phyloP scores from a whole-genome alignment of 2,329 filamentous ascomycete genomes.

The Alternaria arborescens region DNA sequence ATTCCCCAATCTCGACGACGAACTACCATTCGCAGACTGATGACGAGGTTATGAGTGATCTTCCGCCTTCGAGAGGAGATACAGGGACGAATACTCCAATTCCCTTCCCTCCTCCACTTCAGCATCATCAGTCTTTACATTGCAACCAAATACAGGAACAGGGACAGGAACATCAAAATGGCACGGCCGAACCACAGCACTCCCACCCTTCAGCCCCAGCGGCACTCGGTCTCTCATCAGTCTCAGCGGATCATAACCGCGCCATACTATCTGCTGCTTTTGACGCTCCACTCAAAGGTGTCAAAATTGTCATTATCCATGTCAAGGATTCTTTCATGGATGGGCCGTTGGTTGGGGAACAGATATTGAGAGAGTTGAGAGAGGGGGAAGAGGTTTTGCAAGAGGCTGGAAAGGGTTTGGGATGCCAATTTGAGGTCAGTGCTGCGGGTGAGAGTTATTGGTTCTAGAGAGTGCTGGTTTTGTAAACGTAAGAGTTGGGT shows the following conservation, averaged over 20 bases:
- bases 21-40: slow-evolving; percentile 20
- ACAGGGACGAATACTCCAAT: slow-evolving; percentile 36
- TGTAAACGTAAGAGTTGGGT: background rate
- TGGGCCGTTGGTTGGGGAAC: slow-evolving; percentile 68
- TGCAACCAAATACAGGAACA: background rate
- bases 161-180: background rate
- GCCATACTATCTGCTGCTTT: slow-evolving; percentile 40
- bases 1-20: slow-evolving; percentile 21
- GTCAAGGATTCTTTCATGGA: slow-evolving; percentile 87
- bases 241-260: slow-evolving; percentile 38
- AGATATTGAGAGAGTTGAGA: slow-evolving; percentile 74
- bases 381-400: slow-evolving; percentile 64
- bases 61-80: slow-evolving; percentile 15
- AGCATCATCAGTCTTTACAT: background rate
- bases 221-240: slow-evolving; percentile 32
- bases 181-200: background rate
- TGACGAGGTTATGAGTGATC: slow-evolving; percentile 43
- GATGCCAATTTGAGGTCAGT: slow-evolving; percentile 81
- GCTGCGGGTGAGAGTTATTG: slow-evolving; percentile 67
- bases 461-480: slow-evolving; percentile 46
- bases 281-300: slow-evolving; percentile 67
- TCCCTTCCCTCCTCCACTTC: background rate
- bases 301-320: slow-evolving; percentile 89
- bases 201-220: slow-evolving; percentile 36
- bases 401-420: slow-evolving; percentile 67